phyloP scores from a whole-genome alignment of 257 asterid species.

The Primulina tabacum region DNA sequence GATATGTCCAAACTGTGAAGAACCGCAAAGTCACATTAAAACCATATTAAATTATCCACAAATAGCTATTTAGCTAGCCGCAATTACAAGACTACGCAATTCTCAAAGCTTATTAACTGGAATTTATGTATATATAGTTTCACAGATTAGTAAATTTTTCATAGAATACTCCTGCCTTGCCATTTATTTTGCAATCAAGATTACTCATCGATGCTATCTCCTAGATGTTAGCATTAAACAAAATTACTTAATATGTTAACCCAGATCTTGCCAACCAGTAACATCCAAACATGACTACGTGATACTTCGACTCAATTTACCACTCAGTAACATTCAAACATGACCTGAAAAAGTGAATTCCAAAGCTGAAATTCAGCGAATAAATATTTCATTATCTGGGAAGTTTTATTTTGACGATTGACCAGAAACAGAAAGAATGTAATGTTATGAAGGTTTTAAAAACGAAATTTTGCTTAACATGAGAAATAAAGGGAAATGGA shows the following conservation, averaged over 20 bases:
- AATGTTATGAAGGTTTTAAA: neutral
- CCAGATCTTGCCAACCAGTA: neutral
- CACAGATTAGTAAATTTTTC: neutral
- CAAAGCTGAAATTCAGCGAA: neutral
- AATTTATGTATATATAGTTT: constrained; percentile 8
- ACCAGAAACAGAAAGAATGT: constrained; percentile 9
- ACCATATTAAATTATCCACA: constrained; percentile 2
- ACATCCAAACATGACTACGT: neutral
- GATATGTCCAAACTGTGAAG: neutral
- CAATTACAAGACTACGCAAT: constrained; percentile 5
- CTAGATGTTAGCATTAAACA: neutral
- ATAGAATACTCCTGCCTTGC: neutral
- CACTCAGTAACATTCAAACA: constrained; percentile 3
- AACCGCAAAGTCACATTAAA: constrained; percentile 11
- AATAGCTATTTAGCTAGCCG: constrained; percentile 8
- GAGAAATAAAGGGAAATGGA: neutral
- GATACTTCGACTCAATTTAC: neutral
- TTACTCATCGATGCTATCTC: neutral
- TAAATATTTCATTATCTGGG: neutral
- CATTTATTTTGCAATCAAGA: neutral
- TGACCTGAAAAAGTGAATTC: constrained; percentile 12
- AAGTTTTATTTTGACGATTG: constrained; percentile 18
- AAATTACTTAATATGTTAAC: neutral
- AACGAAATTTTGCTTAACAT: neutral
- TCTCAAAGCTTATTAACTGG: constrained; percentile 1